Percentiles rank a stretch among this genome's conserved stretches.
Conservation (phyloP, 176 grass and related monocot genomes). For the Phoenix roebelenii region DNA sequence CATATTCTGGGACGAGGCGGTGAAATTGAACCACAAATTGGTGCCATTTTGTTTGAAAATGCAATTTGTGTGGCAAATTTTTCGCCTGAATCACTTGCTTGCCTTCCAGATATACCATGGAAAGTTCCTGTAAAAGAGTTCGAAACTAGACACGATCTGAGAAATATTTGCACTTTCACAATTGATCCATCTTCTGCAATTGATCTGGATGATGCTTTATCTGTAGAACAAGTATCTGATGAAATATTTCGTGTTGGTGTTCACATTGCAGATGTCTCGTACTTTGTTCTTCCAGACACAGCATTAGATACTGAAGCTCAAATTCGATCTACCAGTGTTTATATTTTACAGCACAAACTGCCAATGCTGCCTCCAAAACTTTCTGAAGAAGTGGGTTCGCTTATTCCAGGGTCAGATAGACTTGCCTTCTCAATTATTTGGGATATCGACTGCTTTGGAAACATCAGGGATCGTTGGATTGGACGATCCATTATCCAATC, state of each 20-base stretch:
- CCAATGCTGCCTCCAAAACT: slow-evolving; percentile 76
- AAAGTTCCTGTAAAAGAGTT: slow-evolving; percentile 61
- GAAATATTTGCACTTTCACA: slow-evolving; percentile 62
- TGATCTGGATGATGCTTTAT: slow-evolving; percentile 93
- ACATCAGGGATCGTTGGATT: slow-evolving; percentile 79
- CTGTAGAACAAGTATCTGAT: slow-evolving; percentile 51
- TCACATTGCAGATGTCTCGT: slow-evolving; percentile 90
- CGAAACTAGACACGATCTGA: slow-evolving; percentile 63
- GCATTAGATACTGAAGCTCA: slow-evolving; percentile 75
- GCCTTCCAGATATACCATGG: slow-evolving; percentile 53
- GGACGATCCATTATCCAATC: slow-evolving; percentile 68
- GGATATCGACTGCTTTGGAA: slow-evolving; percentile 75
- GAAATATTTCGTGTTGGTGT: slow-evolving; percentile 71
- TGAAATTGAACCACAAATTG: slow-evolving; percentile 69
- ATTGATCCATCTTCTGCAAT: slow-evolving; percentile 73
- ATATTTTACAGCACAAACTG: slow-evolving; percentile 57
- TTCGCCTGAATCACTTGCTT: slow-evolving; percentile 45
- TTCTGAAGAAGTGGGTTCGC: slow-evolving; percentile 55
- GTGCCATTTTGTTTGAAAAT: slow-evolving; percentile 92
- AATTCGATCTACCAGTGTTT: slow-evolving; percentile 74
- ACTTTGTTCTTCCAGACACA: slow-evolving; percentile 78
- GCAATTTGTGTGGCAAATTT: slow-evolving; percentile 46
- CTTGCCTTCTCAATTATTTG: slow-evolving; percentile 87
- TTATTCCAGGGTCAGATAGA: slow-evolving; percentile 75
- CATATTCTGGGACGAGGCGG: slow-evolving; percentile 59